Conservation (phyloP, 2,329 filamentous ascomycete species). For the Ramularia collo-cygni region DNA sequence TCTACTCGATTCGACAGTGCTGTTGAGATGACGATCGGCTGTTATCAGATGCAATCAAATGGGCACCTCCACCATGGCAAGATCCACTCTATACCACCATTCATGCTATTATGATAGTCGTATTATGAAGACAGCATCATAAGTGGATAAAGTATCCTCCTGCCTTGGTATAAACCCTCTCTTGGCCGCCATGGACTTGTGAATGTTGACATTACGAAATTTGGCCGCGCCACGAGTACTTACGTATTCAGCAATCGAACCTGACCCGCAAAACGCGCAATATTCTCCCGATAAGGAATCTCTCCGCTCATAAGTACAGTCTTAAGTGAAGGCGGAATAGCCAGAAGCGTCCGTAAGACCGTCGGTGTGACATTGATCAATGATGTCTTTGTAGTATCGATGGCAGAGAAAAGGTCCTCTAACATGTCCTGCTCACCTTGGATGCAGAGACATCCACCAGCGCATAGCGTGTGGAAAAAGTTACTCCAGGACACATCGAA, state of each 20-base stretch:
- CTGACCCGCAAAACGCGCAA: constrained; percentile 30
- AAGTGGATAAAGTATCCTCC: too few relatives aligned
- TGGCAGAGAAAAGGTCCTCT: constrained; percentile 44
- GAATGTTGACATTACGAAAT: too few relatives aligned
- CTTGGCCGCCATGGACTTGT: too few relatives aligned
- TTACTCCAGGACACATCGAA: constrained; percentile 22
- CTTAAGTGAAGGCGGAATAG: constrained; percentile 10
- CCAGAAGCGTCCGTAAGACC: constrained; percentile 42
- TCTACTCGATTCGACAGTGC: not conserved
- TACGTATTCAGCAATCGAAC: not conserved
- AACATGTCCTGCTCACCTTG: constrained; percentile 41
- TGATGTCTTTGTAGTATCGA: constrained; percentile 31
- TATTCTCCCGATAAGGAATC: constrained; percentile 32
- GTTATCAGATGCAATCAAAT: not conserved
- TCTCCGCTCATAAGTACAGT: constrained; percentile 30
- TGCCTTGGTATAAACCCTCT: too few relatives aligned
- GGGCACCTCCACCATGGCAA: too few relatives aligned
- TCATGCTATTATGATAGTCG: too few relatives aligned
- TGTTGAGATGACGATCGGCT: not conserved
- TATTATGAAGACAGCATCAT: too few relatives aligned
- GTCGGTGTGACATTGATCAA: constrained; percentile 51
- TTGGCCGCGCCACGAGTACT: too few relatives aligned
- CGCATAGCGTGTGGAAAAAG: constrained; percentile 14
- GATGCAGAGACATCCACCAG: constrained; percentile 14
- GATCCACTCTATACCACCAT: too few relatives aligned